phyloP scores from a whole-genome alignment of 2,329 filamentous ascomycete genomes.

The Botrytis squamosa region DNA sequence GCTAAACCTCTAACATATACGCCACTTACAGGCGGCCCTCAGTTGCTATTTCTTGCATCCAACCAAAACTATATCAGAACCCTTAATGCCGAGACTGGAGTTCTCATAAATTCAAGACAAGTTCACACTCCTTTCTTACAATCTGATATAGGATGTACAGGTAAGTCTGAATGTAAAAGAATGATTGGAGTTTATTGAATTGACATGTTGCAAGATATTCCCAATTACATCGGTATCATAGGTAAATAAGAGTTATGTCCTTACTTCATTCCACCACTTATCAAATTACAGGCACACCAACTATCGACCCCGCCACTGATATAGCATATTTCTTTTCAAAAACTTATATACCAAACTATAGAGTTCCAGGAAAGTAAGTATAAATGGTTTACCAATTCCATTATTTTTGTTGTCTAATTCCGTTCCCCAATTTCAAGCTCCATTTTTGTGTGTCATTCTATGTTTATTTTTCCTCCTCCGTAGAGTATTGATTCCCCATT shows the following conservation, averaged over 20 bases:
- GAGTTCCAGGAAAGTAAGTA: constrained; percentile 9
- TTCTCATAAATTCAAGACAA: constrained; percentile 48
- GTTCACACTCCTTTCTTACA: constrained; percentile 50
- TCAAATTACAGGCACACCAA: constrained; percentile 20
- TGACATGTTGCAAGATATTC: constrained; percentile 23
- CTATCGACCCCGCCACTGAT: constrained; percentile 29
- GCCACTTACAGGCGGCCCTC: constrained; percentile 45
- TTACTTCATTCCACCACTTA: background rate
- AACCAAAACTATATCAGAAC: constrained; percentile 59
- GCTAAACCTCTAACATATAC: constrained; percentile 55
- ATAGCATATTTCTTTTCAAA: constrained; percentile 31
- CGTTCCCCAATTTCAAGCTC: background rate
- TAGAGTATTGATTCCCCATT: background rate
- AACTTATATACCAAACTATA: constrained; percentile 24
- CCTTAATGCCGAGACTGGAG: constrained; percentile 54
- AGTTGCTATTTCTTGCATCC: constrained; percentile 56
- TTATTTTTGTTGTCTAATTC: background rate
- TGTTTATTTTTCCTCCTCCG: background rate
- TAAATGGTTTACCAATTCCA: background rate
- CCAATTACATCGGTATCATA: constrained; percentile 27
- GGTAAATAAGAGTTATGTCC: background rate
- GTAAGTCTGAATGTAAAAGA: background rate
- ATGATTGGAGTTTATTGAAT: background rate
- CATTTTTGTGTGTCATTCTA: background rate
- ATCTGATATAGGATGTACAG: constrained; percentile 46